Evolutionary conservation across 83 land plant species (phyloP).

Genomic region (Picea engelmannii): DNA sequence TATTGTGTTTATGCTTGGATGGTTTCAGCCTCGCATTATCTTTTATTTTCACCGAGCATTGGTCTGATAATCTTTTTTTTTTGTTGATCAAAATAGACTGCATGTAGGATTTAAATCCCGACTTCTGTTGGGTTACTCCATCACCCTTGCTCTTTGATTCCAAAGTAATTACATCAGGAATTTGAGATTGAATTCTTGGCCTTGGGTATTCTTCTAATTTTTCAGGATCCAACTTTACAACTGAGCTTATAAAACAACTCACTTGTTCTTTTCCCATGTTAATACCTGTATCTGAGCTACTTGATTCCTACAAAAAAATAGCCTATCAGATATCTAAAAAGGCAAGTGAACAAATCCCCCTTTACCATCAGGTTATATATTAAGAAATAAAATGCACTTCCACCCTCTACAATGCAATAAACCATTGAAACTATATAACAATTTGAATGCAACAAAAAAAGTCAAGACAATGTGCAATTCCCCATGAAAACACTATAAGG

Average conservation of each 20-base stretch:
- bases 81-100: not conserved
- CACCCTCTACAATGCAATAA: not conserved
- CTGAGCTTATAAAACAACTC: not conserved
- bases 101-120: not conserved
- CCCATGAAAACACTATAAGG: not conserved
- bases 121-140: not conserved
- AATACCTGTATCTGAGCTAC: not conserved
- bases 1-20: constrained; percentile 2
- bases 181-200: not conserved
- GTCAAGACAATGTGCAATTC: not conserved
- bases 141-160: not conserved
- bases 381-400: not conserved
- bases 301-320: constrained; percentile 4
- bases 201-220: not conserved
- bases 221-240: not conserved
- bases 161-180: not conserved
- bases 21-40: not conserved
- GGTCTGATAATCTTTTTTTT: not conserved
- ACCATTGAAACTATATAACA: not conserved
- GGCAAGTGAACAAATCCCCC: too few species aligned
- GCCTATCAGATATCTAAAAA: too few species aligned
- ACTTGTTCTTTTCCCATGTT: not conserved
- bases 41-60: not conserved
- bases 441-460: not conserved
- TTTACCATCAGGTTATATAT: not conserved